Conservation (phyloP, 495 filamentous ascomycete genomes). For the Endocarpon pusillum region DNA sequence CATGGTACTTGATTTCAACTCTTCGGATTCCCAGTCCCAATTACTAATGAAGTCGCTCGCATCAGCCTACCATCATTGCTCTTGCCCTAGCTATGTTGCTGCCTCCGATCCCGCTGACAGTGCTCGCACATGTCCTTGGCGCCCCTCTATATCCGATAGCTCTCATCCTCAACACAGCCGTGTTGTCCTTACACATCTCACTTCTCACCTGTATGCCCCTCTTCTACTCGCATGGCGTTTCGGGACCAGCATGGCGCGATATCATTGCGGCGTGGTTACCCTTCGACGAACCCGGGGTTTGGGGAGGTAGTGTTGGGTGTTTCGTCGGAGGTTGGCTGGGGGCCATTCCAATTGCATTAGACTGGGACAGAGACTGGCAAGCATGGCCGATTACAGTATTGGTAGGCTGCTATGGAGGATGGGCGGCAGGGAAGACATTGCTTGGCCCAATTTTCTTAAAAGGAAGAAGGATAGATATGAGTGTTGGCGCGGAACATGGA, state of each 20-base stretch:
- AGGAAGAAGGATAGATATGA: not conserved
- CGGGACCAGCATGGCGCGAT: constrained; percentile 54
- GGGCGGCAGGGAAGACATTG: constrained; percentile 29
- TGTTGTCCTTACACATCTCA: constrained; percentile 67
- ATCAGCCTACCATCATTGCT: constrained; percentile 44
- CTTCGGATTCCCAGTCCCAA: constrained; percentile 10
- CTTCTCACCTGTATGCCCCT: constrained; percentile 57
- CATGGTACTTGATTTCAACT: not conserved
- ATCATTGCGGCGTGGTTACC: constrained; percentile 34
- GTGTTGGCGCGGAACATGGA: not conserved
- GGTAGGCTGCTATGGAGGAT: constrained; percentile 52
- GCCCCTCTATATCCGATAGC: constrained; percentile 81
- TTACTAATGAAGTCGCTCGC: constrained; percentile 16
- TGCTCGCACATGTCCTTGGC: constrained; percentile 68
- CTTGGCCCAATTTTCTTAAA: not conserved
- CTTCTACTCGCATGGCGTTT: constrained; percentile 72
- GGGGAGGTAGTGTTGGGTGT: constrained; percentile 26
- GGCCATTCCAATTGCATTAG: constrained; percentile 79
- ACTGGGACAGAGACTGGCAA: constrained; percentile 96
- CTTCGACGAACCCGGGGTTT: constrained; percentile 17
- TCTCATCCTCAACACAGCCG: constrained; percentile 57
- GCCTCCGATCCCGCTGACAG: constrained; percentile 41
- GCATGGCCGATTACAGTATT: constrained; percentile 89
- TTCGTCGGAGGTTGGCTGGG: constrained; percentile 45
- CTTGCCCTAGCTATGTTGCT: constrained; percentile 46